Evolutionary conservation across 495 filamentous ascomycete species (phyloP), one percentile per base, ranked within the genome.

Genomic region (Xylaria sp.): DNA sequence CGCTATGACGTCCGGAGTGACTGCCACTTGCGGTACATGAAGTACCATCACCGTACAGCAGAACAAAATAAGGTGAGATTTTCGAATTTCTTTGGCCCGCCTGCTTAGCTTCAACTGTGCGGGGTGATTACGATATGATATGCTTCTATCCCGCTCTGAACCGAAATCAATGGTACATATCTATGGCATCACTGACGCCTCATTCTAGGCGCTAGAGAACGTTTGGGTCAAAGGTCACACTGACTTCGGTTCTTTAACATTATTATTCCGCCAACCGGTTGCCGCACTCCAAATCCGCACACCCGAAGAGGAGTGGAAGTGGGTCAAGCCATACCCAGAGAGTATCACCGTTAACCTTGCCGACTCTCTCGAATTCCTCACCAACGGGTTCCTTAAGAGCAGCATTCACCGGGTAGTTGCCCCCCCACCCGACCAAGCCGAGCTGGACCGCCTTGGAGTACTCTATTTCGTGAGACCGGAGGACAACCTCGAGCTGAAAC

Each of bases 21-120:
- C 61, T 83, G 81, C 67, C 84, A 88, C 71, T 74, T 88, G 24
- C 80, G 87, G 7, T 88, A 88, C 72, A 88, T 88, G 85, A 85
- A 85, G 57, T 88, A 88, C 64, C 78, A 82, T 59, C 77, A 72
- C 2, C 80, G 86, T 4, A 80, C 75, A 8, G 70, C 76, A 0
- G 84, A 85, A 70, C 83, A 87, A 65, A 85, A 79, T 29, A 24
- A 69, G 43, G 67, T 62, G n/a, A 19, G 41, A 9, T 59, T 44
- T 41, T 26, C 35, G 7, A 8, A 3, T 46, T 29, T 41, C 12
- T 21, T 55, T 2, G 11, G 21, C 15, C 41, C 26, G n/a, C 58
- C 7, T 63, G 33, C n/a, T 35, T 26, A 59, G 0, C 8, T 35
- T n/a, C 17, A 50, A 50, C 17, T 11, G 46, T n/a, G 9, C 4